Evolutionary conservation across 306 rosid species (phyloP), one percentile per base, ranked within the genome.

Genomic region (Glycyrrhiza uralensis): DNA sequence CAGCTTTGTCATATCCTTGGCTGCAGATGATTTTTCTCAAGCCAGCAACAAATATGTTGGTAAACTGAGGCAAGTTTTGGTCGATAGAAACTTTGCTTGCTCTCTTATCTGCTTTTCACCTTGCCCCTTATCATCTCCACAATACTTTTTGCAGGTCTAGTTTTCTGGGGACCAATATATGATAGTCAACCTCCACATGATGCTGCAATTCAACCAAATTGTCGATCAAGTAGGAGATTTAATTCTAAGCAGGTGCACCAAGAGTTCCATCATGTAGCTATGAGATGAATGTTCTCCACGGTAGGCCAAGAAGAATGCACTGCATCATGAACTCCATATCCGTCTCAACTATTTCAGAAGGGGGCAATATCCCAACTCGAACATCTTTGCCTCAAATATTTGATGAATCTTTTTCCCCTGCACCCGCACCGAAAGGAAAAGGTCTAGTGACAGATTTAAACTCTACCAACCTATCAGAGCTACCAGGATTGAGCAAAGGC

Each of bases 221-320:
- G 58, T 68, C 81, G 74, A 55, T 75, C 87, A 32, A 84, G 77
- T 65, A 64, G 78, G 57, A 79, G 83, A 74, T 79, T 81, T 73
- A 79, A 69, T 64, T 68, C 87, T 46, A 88, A 83, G 79, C 88
- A 88, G 68, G 83, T 80, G n/a, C 90, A 71, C 84, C 84, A 22
- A 68, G 82, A 79, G 86, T 82, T 72, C 82, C 84, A 23, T 80
- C 86, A 6, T 82, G 87, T 60, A 84, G 71, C 72, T 88, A 85
- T 4, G 90, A 83, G 76, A 83, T 85, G 65, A 88, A 86, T 68
- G 80, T 86, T 69, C 88, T 85, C 41, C 83, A 88, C 56, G 72
- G 90, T 0, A 84, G 91, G n/a, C 95, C 95, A 30, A 83, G 95
- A 78, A 82, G 91, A 85, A 85, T 89, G 89, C 80, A 86, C 49